Conservation (phyloP, 306 rosid species). For the Purshia tridentata region DNA sequence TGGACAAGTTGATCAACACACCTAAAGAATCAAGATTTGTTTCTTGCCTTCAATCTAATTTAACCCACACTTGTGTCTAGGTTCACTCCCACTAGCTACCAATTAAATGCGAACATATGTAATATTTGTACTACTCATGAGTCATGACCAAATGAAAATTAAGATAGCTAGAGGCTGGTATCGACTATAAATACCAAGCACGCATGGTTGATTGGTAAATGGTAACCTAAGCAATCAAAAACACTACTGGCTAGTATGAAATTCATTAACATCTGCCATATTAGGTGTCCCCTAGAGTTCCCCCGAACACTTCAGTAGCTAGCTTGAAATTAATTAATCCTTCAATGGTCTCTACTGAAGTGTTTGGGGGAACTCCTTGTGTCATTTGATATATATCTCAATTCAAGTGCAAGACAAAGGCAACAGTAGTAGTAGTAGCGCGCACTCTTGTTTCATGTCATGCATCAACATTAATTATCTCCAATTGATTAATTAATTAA, state of each 20-base stretch:
- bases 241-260: not conserved
- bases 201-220: not conserved
- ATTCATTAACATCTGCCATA: not conserved
- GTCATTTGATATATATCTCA: conserved; percentile 1
- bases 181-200: conserved; percentile 3
- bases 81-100: conserved; percentile 10
- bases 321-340: not conserved
- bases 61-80: conserved; percentile 12
- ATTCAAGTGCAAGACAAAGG: too few species aligned
- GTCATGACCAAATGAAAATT: not conserved
- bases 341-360: not conserved
- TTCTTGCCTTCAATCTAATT: not conserved
- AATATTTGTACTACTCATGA: too few species aligned
- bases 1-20: not conserved
- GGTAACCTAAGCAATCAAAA: not conserved
- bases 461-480: too few species aligned
- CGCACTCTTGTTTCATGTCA: too few species aligned
- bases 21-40: not conserved
- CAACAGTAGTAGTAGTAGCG: too few species aligned
- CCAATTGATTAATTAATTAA: too few species aligned
- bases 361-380: conserved; percentile 25
- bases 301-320: conserved; percentile 32
- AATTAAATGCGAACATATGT: not conserved
- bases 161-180: not conserved
- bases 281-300: conserved; percentile 36